Base-by-base conservation (phyloP, 164 flowering plant species). In the Vitis riparia region DNA sequence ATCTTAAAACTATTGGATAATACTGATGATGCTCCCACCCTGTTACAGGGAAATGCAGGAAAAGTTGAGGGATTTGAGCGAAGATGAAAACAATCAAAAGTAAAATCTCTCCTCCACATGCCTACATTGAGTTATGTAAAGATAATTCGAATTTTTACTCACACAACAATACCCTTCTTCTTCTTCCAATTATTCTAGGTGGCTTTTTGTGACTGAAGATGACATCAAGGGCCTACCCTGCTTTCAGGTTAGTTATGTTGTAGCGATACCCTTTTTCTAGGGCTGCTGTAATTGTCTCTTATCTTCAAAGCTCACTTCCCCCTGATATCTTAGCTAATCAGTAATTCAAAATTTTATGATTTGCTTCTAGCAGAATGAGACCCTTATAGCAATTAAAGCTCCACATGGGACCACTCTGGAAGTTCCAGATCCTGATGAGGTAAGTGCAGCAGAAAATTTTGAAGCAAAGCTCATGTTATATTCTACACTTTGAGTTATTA, bases 401-500 rank as follows among this genome's bases (percentile, higher is more conserved):
- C 99, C 98, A 12, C 97, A 93, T 84, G 97, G 99, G 29, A 95
- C 98, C 64, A 95, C 97, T 16, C 74, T 95, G 63, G 98, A 95
- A 88, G 99, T 93, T 62, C 98, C 99, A 62, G 96, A 93, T 83
- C 99, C 98, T 70, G 88, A 86, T 68, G 90, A 85, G 67, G 89
- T 84, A 80, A 58, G 76, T 51, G 1, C 47, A 52, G 15, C 23
- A 55, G 37, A 51, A 55, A 65, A 17, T 12, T 44, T 17, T 7
- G 8, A 23, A 47, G 16, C 6, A 15, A 55, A 55, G 55, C 16
- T 23, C 37, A n/a, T 51, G 6, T 32, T 67, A 7, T 50, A 13
- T 76, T 59, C 65, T 16, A 27, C 17, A 29, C 11, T 52, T 49
- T 27, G 1, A 62, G 17, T 32, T 51, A 37, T 52, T 62, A 57